These are phyloP conservation scores for Asclepias syriaca DNA, from an alignment of 257 asterid species.

Conservation along the genomic window DNA sequence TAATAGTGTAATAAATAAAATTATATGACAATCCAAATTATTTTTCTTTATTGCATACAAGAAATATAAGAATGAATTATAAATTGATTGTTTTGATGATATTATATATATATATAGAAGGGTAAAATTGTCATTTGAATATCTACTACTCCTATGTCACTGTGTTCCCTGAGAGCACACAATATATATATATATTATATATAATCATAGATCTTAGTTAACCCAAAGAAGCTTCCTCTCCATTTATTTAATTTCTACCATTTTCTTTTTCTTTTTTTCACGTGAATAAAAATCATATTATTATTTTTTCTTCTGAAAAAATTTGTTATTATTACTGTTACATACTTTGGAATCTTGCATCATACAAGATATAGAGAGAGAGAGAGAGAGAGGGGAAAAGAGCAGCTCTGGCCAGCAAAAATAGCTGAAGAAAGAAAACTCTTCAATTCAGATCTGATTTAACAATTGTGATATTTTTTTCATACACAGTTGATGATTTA, in stretches of 20 bases:
- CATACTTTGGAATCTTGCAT: constrained; percentile 19
- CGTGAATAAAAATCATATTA: background rate
- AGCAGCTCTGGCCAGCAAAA: constrained; percentile 2
- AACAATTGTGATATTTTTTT: constrained; percentile 8
- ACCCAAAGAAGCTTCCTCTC: constrained; percentile 46
- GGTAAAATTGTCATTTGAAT: constrained; percentile 26
- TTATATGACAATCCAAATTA: no score
- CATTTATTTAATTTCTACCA: constrained; percentile 9
- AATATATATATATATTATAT: constrained; percentile 5
- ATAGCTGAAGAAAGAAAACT: background rate
- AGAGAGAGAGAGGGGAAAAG: constrained; percentile 29
- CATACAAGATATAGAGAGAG: constrained; percentile 35
- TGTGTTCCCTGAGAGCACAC: constrained; percentile 12
- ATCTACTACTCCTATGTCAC: background rate
- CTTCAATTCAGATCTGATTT: constrained; percentile 39
- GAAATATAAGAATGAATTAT: no score
- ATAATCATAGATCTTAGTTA: constrained; percentile 32
- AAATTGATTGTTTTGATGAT: no score
- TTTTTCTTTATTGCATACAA: no score
- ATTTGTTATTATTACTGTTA: constrained; percentile 10
- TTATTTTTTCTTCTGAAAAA: background rate
- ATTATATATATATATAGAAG: background rate
- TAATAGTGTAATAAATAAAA: no score
- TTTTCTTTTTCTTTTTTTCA: constrained; percentile 9
- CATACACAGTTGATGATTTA: constrained; percentile 20